Conservation (phyloP, 331 rosid genomes). For the Acacia pycnantha region DNA sequence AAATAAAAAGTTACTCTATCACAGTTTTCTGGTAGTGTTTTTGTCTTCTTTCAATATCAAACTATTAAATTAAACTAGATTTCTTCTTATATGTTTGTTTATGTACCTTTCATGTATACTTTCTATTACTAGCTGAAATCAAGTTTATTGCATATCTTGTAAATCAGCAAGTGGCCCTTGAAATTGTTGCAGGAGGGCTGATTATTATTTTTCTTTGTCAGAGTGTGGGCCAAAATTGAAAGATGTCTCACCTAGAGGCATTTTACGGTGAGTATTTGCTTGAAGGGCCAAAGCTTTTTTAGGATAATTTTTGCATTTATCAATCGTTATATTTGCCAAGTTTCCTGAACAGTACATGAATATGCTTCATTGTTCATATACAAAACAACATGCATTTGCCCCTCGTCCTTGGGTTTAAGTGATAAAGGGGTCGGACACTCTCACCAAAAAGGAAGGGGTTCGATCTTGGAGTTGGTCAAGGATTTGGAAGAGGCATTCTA, state of each 20-base stretch:
- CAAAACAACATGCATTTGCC: too few species aligned
- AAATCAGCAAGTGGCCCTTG: constrained; percentile 91
- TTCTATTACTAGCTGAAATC: constrained; percentile 90
- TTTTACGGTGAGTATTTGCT: constrained; percentile 68
- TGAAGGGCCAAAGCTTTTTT: background rate
- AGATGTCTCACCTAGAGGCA: constrained; percentile 82
- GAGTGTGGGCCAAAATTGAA: constrained; percentile 86
- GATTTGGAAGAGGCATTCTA: too few species aligned
- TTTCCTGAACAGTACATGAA: background rate
- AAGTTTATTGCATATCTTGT: constrained; percentile 88
- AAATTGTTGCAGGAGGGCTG: constrained; percentile 72
- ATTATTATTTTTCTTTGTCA: constrained; percentile 84
- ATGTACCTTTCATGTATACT: constrained; percentile 41
- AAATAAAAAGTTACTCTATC: constrained; percentile 69
- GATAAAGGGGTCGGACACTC: too few species aligned
- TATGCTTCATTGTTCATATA: too few species aligned
- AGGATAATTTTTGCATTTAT: background rate
- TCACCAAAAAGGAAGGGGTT: too few species aligned
- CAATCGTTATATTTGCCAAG: background rate
- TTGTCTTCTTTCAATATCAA: background rate
- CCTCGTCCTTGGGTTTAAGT: too few species aligned
- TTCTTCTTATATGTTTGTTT: background rate
- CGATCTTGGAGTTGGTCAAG: too few species aligned
- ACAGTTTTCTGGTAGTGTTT: background rate
- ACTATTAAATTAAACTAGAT: background rate